Evolutionary conservation across 768 basidiomycete genomes (phyloP).

Genomic region (Amanita phalloides): DNA sequence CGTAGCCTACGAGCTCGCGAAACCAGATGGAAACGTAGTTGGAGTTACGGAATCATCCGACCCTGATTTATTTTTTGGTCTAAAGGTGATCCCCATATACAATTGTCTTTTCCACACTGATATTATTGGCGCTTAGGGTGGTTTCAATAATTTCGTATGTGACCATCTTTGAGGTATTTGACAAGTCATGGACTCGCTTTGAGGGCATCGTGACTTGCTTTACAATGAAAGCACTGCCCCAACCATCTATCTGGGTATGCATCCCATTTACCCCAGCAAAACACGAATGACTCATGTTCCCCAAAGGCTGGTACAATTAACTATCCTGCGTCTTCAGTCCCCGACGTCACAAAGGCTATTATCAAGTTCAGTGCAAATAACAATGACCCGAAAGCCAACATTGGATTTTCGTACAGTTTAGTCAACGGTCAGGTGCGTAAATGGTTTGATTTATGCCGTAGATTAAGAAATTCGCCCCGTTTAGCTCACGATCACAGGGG

Average conservation of each 20-base stretch:
- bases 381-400: conserved; percentile 27
- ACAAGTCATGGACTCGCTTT: no score
- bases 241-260: neutral
- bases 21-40: no score
- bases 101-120: no score
- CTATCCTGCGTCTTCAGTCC: conserved; percentile 14
- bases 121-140: no score
- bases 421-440: conserved; percentile 21
- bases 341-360: conserved; percentile 23
- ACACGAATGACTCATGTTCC: neutral
- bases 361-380: conserved; percentile 20
- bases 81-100: neutral
- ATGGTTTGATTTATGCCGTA: no score
- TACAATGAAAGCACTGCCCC: neutral
- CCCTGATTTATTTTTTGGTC: neutral
- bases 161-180: no score
- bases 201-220: neutral
- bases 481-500: conserved; percentile 9
- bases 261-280: neutral
- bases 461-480: no score
- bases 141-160: no score
- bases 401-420: conserved; percentile 36
- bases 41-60: neutral
- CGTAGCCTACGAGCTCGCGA: neutral
- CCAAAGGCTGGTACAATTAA: conserved; percentile 39